These are phyloP conservation scores for Annulohypoxylon moriforme DNA, from an alignment of 495 filamentous ascomycete species.

Conservation along the genomic window DNA sequence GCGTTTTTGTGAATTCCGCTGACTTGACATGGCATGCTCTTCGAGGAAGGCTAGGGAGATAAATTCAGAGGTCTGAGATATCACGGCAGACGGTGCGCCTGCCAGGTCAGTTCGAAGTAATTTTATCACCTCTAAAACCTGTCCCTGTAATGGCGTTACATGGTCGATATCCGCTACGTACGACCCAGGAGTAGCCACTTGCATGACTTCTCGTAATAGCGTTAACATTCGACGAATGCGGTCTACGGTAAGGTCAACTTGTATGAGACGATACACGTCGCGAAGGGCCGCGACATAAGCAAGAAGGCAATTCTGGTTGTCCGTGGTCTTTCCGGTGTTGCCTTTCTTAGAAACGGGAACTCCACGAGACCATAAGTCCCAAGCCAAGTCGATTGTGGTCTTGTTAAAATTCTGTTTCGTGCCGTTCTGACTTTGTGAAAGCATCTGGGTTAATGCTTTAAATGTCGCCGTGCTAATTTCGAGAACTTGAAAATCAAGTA, in stretches of 20 bases:
- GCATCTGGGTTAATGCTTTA: constrained; percentile 71
- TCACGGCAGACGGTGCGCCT: constrained; percentile 73
- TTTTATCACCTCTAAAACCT: constrained; percentile 77
- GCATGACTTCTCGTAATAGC: constrained; percentile 67
- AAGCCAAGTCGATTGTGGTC: constrained; percentile 69
- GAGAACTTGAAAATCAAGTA: constrained; percentile 70
- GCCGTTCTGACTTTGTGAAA: constrained; percentile 63
- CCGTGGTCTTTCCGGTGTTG: constrained; percentile 59
- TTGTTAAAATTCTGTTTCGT: constrained; percentile 65
- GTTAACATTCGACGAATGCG: constrained; percentile 71
- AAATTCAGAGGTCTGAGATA: constrained; percentile 75
- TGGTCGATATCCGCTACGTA: constrained; percentile 89
- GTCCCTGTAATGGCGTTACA: constrained; percentile 79
- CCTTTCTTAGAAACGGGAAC: constrained; percentile 62
- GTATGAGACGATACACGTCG: constrained; percentile 83
- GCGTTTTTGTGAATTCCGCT: constrained; percentile 59
- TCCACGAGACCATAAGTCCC: constrained; percentile 77
- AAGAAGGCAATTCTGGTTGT: constrained; percentile 80
- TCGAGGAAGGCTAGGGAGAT: constrained; percentile 72
- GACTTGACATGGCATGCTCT: constrained; percentile 43
- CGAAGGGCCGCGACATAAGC: constrained; percentile 82
- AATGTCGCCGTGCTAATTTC: constrained; percentile 80
- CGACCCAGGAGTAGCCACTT: constrained; percentile 71
- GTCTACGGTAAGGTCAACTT: constrained; percentile 68
- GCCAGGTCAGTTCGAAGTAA: constrained; percentile 74